These are phyloP conservation scores for Phragmites australis DNA, from an alignment of 176 grass and related monocot species.

Conservation along the genomic window DNA sequence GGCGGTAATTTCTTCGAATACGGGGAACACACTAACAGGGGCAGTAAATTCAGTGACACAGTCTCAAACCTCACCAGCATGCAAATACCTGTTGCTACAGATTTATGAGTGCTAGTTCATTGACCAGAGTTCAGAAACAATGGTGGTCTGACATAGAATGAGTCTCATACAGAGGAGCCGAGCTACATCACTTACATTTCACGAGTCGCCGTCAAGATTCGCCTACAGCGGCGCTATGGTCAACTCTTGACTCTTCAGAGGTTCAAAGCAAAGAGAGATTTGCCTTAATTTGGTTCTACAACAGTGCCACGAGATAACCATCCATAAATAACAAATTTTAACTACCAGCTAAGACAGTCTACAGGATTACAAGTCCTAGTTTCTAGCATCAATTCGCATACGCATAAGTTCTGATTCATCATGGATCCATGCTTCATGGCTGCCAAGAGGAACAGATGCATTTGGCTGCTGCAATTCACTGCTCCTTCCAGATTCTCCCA, in stretches of 20 bases:
- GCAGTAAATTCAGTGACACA: too few species aligned
- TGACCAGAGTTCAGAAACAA: constrained; percentile 1
- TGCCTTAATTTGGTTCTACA: constrained; percentile 42
- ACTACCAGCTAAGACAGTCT: constrained; percentile 28
- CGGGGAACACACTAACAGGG: too few species aligned
- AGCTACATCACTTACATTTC: constrained; percentile 38
- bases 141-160: neutral
- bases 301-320: neutral
- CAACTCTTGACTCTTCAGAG: constrained; percentile 16
- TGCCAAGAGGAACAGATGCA: neutral
- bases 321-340: neutral
- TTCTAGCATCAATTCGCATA: neutral
- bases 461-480: constrained; percentile 32
- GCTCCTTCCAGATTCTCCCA: constrained; percentile 91
- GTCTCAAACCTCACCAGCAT: neutral
- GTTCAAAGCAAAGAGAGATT: constrained; percentile 39
- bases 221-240: neutral
- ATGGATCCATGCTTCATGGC: neutral
- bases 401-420: neutral
- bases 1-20: too few species aligned
- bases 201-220: constrained; percentile 13
- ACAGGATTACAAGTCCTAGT: constrained; percentile 14
- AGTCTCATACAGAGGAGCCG: neutral
- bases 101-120: neutral
- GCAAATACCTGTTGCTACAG: neutral